A percentile compares a stretch with the other conserved stretches of the same genome.
phyloP scores from a whole-genome alignment of 2,329 filamentous ascomycete species.

The Aquanectria penicillioides region DNA sequence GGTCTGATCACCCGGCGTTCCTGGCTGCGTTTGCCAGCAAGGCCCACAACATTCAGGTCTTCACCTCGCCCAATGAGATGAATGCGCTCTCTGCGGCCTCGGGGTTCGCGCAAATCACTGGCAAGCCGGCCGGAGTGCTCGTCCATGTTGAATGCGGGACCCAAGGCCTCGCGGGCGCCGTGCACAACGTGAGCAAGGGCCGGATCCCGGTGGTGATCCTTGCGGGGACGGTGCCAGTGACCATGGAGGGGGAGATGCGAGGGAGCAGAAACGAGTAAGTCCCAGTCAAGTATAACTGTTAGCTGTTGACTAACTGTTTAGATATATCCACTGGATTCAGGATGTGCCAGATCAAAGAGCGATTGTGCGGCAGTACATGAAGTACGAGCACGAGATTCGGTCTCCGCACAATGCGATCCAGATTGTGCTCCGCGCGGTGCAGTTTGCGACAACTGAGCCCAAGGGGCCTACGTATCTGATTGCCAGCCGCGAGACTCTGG shows the following conservation, averaged over 20 bases:
- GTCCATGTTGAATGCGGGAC: conserved; percentile 45
- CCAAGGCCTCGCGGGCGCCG: conserved; percentile 36
- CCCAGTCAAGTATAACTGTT: background rate
- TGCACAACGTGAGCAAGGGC: conserved; percentile 43
- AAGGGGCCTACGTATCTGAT: conserved; percentile 41
- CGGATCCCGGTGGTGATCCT: conserved; percentile 51
- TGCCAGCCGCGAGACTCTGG: conserved; percentile 39
- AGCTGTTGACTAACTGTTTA: background rate
- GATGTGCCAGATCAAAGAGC: conserved; percentile 28
- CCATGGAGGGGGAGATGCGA: conserved; percentile 45
- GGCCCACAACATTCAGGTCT: conserved; percentile 35
- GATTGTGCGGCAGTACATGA: conserved; percentile 24
- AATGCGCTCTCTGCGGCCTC: conserved; percentile 35
- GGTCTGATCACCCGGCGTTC: conserved; percentile 56
- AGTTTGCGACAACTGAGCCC: conserved; percentile 37
- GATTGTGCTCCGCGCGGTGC: conserved; percentile 28
- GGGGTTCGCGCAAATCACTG: conserved; percentile 41
- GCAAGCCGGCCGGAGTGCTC: conserved; percentile 36
- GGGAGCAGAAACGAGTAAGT: conserved; percentile 28
- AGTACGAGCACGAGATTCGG: conserved; percentile 23
- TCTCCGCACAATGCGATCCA: conserved; percentile 18
- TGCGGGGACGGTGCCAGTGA: conserved; percentile 55
- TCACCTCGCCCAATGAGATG: conserved; percentile 47
- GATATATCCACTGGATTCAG: conserved; percentile 31
- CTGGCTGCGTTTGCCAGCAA: conserved; percentile 42